These are phyloP conservation scores for Colletotrichum cereale DNA, from an alignment of 2,329 filamentous ascomycete genomes.

Conservation along the genomic window DNA sequence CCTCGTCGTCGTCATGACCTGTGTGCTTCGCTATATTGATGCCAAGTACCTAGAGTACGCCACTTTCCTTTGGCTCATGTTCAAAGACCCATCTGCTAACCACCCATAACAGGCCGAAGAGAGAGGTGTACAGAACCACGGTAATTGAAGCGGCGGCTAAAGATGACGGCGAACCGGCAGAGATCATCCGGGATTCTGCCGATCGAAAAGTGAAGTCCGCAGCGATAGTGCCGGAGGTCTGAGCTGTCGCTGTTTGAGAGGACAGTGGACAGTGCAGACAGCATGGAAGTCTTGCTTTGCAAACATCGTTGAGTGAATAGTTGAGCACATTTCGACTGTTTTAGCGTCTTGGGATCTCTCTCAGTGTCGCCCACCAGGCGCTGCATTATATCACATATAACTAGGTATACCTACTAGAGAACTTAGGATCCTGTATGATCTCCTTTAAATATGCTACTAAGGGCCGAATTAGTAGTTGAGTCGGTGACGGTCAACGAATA, in stretches of 20 bases:
- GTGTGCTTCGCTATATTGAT: slow-evolving; percentile 58
- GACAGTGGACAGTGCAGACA: not conserved
- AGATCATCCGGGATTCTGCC: not conserved
- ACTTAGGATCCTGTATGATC: too few relatives aligned
- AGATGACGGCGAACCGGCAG: slow-evolving; percentile 9
- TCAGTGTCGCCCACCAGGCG: too few relatives aligned
- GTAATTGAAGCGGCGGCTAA: slow-evolving; percentile 12
- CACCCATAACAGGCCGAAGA: slow-evolving; percentile 14
- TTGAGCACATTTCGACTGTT: not conserved
- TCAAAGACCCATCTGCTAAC: not conserved
- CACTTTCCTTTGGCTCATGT: too few relatives aligned
- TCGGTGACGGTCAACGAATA: too few relatives aligned
- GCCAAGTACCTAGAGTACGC: slow-evolving; percentile 50
- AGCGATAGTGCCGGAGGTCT: slow-evolving; percentile 26
- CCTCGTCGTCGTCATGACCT: slow-evolving; percentile 59
- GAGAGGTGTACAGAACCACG: slow-evolving; percentile 12
- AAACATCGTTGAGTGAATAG: not conserved
- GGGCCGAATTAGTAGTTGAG: too few relatives aligned
- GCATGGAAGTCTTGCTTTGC: not conserved
- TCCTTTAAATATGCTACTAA: too few relatives aligned
- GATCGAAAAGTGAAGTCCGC: slow-evolving; percentile 27
- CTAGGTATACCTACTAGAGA: too few relatives aligned
- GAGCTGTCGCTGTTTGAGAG: not conserved
- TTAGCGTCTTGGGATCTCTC: too few relatives aligned
- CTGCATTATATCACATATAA: too few relatives aligned